These are phyloP conservation scores for Calonectria hawksworthii DNA, from an alignment of 2,329 filamentous ascomycete species.

Conservation along the genomic window DNA sequence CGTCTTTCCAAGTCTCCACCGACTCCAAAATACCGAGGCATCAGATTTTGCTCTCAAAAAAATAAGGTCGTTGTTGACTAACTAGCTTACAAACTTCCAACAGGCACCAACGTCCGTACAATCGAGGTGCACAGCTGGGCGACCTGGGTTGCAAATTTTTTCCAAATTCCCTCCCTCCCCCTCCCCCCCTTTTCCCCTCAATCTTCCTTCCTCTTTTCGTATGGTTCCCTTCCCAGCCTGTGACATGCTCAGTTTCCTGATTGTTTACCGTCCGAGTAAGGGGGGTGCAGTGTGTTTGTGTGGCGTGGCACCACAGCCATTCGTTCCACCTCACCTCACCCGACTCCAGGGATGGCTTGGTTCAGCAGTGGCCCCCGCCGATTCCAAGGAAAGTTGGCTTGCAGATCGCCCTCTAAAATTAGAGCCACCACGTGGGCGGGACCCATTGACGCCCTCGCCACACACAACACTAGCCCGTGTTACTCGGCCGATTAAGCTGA, in stretches of 20 bases:
- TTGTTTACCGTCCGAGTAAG: not conserved
- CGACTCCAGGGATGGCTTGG: constrained; percentile 8
- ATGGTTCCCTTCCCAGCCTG: not conserved
- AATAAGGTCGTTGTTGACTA: not conserved
- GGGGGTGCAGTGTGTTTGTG: constrained; percentile 8
- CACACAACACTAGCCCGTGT: constrained; percentile 11
- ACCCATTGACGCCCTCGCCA: constrained; percentile 13
- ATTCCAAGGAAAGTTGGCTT: constrained; percentile 15
- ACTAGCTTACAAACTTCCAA: not conserved
- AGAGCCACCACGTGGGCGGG: constrained; percentile 26
- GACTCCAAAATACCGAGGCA: constrained; percentile 13
- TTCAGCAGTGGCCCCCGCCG: constrained; percentile 8
- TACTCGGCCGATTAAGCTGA: constrained; percentile 29
- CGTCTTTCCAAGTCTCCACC: not conserved
- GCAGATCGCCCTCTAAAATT: constrained; percentile 31
- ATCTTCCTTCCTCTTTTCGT: constrained; percentile 8
- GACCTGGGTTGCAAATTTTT: not conserved
- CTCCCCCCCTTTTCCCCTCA: not conserved
- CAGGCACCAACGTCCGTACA: not conserved
- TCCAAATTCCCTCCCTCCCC: not conserved
- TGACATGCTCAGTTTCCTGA: not conserved
- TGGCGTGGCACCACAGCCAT: constrained; percentile 10
- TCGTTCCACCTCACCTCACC: not conserved
- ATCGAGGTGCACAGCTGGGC: not conserved
- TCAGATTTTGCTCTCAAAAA: not conserved